These are phyloP conservation scores for Sisymbrium irio DNA, from an alignment of 345 rosid genomes.

Conservation along the genomic window DNA sequence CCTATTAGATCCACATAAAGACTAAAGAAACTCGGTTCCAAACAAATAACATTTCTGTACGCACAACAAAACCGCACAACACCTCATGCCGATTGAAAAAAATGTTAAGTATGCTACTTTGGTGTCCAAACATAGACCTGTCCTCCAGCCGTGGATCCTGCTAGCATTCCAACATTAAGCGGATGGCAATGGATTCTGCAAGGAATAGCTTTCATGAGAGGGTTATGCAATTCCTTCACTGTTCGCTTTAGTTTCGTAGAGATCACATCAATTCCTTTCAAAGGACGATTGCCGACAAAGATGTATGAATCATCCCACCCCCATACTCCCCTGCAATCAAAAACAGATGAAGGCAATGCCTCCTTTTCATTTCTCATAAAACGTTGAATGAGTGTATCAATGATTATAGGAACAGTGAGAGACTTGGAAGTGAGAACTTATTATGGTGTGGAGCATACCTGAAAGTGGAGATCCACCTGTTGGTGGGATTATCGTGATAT, in stretches of 20 bases:
- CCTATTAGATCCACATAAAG: background rate
- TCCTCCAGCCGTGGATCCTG: slow-evolving; percentile 70
- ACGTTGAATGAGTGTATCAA: background rate
- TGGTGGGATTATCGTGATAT: slow-evolving; percentile 58
- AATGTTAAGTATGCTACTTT: background rate
- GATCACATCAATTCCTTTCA: slow-evolving; percentile 65
- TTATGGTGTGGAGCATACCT: slow-evolving; percentile 41
- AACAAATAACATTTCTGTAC: background rate
- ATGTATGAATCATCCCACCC: slow-evolving; percentile 88
- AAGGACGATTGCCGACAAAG: slow-evolving; percentile 54
- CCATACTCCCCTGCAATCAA: slow-evolving; percentile 63
- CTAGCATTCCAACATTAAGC: slow-evolving; percentile 55
- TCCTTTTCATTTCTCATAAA: background rate
- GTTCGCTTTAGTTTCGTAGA: slow-evolving; percentile 36
- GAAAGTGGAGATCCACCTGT: slow-evolving; percentile 68
- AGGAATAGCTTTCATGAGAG: slow-evolving; percentile 55
- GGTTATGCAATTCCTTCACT: slow-evolving; percentile 44
- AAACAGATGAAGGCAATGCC: background rate
- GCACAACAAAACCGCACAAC: background rate
- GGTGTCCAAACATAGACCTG: slow-evolving; percentile 70
- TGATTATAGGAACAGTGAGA: background rate
- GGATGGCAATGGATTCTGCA: slow-evolving; percentile 76
- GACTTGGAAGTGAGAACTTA: background rate
- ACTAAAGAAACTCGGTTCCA: background rate
- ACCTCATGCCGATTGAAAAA: background rate